Percentiles rank a stretch among this genome's conserved stretches.
These are phyloP conservation scores for Alternaria burnsii DNA, from an alignment of 2,329 filamentous ascomycete genomes.

Conservation along the genomic window DNA sequence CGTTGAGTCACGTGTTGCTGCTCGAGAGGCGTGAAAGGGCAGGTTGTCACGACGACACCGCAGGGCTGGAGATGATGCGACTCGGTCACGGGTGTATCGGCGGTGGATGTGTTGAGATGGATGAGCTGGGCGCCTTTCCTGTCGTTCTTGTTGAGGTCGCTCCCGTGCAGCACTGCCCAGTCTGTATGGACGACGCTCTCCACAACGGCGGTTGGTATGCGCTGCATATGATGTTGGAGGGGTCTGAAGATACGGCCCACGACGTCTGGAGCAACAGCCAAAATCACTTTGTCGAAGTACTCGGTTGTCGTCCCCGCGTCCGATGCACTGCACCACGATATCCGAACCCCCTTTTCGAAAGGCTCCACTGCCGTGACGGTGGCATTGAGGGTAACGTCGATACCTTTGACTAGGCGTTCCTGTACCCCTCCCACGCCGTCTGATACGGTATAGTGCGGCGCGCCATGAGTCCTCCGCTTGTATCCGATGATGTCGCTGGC, in stretches of 20 bases:
- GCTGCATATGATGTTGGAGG: constrained; percentile 47
- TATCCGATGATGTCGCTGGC: constrained; percentile 63
- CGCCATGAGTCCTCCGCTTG: constrained; percentile 57
- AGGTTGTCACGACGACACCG: constrained; percentile 64
- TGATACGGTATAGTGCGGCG: constrained; percentile 62
- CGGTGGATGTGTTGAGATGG: constrained; percentile 45
- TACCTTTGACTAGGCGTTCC: constrained; percentile 52
- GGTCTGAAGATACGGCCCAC: constrained; percentile 60
- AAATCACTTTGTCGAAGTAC: constrained; percentile 61
- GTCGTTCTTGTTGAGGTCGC: background rate
- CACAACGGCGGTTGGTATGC: constrained; percentile 60
- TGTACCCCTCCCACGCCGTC: constrained; percentile 62
- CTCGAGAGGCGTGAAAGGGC: constrained; percentile 55
- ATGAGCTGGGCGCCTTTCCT: constrained; percentile 38
- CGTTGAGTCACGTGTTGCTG: constrained; percentile 54
- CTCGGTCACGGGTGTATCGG: constrained; percentile 54
- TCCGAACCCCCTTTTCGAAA: constrained; percentile 32
- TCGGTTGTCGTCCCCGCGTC: constrained; percentile 35
- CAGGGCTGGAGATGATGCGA: constrained; percentile 62
- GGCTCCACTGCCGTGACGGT: constrained; percentile 51
- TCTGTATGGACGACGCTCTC: constrained; percentile 60
- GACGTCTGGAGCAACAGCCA: constrained; percentile 65
- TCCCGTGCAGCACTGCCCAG: constrained; percentile 20
- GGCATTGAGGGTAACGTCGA: constrained; percentile 55
- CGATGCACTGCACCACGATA: constrained; percentile 47